Conservation (phyloP, 2,329 filamentous ascomycete species). For the Diaporthe ampelina region DNA sequence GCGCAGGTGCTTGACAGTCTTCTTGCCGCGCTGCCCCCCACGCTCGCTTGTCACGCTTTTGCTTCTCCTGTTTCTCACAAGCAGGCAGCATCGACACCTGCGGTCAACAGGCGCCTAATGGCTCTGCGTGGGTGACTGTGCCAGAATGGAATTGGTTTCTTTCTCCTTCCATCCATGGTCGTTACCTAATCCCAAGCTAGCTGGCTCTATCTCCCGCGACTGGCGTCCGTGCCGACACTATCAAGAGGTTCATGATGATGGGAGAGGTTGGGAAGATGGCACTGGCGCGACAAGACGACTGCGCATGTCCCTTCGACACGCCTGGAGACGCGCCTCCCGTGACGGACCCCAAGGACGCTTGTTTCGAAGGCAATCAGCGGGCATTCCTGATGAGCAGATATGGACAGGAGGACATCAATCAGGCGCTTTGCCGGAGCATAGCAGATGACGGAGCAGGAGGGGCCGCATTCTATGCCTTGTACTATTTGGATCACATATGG, state of each 20-base stretch:
- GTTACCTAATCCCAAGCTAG: constrained; percentile 15
- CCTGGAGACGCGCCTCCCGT: constrained; percentile 15
- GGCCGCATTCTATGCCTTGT: constrained; percentile 57
- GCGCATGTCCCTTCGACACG: constrained; percentile 38
- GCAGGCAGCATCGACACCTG: neutral
- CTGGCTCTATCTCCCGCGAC: neutral
- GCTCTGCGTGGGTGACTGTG: neutral
- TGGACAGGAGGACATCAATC: constrained; percentile 22
- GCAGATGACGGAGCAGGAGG: constrained; percentile 27
- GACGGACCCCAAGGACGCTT: neutral
- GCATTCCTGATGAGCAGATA: constrained; percentile 33
- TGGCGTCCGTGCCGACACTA: neutral
- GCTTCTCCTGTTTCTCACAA: constrained; percentile 7
- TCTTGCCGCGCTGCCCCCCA: constrained; percentile 21
- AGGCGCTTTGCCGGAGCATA: constrained; percentile 32
- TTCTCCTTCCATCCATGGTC: neutral
- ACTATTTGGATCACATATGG: constrained; percentile 65
- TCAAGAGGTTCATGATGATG: neutral
- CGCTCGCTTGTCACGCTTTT: constrained; percentile 31
- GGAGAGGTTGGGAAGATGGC: constrained; percentile 18
- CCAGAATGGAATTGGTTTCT: constrained; percentile 34
- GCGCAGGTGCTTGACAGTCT: constrained; percentile 16
- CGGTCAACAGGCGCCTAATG: constrained; percentile 20
- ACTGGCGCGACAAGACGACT: constrained; percentile 23
- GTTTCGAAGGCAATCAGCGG: constrained; percentile 27